These are phyloP conservation scores for Puccinia coronata DNA, from an alignment of 1,284 basidiomycete species.

Conservation along the genomic window DNA sequence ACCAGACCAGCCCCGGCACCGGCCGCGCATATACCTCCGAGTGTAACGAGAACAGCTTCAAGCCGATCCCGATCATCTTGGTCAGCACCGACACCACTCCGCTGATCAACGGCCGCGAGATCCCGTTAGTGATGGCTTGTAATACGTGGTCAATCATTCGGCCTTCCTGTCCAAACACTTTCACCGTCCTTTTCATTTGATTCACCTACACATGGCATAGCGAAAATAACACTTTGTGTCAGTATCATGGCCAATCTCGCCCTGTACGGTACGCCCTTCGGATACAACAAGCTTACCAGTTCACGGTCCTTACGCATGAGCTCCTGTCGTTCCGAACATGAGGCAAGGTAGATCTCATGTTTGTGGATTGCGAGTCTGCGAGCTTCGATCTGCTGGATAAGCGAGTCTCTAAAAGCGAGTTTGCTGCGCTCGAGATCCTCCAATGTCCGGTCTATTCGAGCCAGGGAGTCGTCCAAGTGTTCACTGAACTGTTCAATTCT, in stretches of 20 bases:
- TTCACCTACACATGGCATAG: neutral
- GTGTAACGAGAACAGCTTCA: conserved; percentile 5
- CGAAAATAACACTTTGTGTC: neutral
- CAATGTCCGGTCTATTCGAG: neutral
- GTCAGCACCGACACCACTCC: neutral
- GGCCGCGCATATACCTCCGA: neutral
- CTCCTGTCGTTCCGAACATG: conserved; percentile 15
- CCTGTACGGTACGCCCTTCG: neutral
- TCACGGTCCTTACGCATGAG: conserved; percentile 23
- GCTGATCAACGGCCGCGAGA: conserved; percentile 18
- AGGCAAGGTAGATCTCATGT: conserved; percentile 13
- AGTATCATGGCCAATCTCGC: neutral
- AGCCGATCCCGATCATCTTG: neutral
- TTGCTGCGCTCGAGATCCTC: neutral
- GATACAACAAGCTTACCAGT: neutral
- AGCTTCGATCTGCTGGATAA: neutral
- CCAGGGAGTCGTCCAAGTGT: neutral
- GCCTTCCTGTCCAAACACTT: conserved; percentile 5
- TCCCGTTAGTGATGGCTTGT: neutral
- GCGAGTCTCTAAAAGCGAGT: neutral
- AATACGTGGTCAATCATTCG: neutral
- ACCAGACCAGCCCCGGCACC: neutral
- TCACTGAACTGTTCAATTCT: neutral
- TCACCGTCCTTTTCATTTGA: conserved; percentile 10
- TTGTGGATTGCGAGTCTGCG: neutral